A percentile compares a stretch with the other conserved stretches of the same genome.
Evolutionary conservation across 2,329 filamentous ascomycete genomes (phyloP).

Genomic region (Aureobasidium namibiae): DNA sequence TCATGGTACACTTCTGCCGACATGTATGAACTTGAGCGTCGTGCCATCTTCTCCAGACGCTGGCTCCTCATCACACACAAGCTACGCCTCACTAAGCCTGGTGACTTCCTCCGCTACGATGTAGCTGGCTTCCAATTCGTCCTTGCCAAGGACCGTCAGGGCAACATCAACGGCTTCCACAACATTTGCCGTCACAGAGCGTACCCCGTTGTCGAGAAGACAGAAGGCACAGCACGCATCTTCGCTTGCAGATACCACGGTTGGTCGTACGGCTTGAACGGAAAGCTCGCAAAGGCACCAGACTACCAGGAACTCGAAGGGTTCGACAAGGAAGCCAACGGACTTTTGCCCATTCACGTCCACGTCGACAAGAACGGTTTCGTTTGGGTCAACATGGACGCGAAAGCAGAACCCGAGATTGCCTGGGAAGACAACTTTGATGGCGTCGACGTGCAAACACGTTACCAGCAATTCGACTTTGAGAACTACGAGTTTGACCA

Average conservation of each 20-base stretch:
- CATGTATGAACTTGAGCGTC: constrained; percentile 39
- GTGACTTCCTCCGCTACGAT: constrained; percentile 50
- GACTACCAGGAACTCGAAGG: constrained; percentile 48
- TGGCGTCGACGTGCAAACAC: constrained; percentile 37
- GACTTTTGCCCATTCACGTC: constrained; percentile 48
- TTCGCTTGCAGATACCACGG: constrained; percentile 55
- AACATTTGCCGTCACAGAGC: constrained; percentile 56
- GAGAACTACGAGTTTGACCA: constrained; percentile 50
- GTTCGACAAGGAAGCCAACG: constrained; percentile 50
- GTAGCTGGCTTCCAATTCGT: constrained; percentile 51
- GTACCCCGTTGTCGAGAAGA: constrained; percentile 48
- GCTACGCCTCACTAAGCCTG: constrained; percentile 41
- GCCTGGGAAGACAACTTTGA: constrained; percentile 45
- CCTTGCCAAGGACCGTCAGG: constrained; percentile 42
- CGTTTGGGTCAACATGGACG: constrained; percentile 52
- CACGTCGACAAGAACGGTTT: constrained; percentile 48
- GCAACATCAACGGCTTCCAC: constrained; percentile 52
- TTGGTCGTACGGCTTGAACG: constrained; percentile 53
- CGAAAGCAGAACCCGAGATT: constrained; percentile 34
- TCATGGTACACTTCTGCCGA: constrained; percentile 38
- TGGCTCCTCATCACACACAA: constrained; percentile 51
- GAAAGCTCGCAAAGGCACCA: constrained; percentile 52
- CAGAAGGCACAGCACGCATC: constrained; percentile 44
- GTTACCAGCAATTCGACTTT: constrained; percentile 40
- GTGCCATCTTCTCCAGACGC: constrained; percentile 43